These are phyloP conservation scores for Yamadazyma sp. DNA, from an alignment of 1,139 yeast species.

Conservation along the genomic window DNA sequence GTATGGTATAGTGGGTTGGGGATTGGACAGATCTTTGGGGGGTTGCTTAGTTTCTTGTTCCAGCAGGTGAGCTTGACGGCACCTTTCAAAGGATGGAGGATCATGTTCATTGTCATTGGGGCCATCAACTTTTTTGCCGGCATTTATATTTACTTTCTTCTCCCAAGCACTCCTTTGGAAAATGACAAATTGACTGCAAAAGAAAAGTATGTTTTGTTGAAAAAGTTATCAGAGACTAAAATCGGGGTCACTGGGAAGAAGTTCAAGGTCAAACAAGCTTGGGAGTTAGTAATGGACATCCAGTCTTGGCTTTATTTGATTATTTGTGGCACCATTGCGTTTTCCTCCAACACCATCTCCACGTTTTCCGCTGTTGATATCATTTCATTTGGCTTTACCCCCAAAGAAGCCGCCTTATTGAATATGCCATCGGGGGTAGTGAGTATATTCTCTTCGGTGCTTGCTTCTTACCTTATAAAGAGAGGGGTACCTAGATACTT, in stretches of 20 bases:
- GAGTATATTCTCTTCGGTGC: slow-evolving; percentile 11
- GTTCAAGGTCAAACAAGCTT: slow-evolving; percentile 42
- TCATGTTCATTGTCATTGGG: slow-evolving; percentile 38
- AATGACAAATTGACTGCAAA: slow-evolving; percentile 34
- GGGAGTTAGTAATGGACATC: slow-evolving; percentile 47
- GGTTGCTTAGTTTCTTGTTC: slow-evolving; percentile 38
- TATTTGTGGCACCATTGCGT: slow-evolving; percentile 24
- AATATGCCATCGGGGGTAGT: slow-evolving; percentile 19
- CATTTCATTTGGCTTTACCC: slow-evolving; percentile 29
- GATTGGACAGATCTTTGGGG: slow-evolving; percentile 38
- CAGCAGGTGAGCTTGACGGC: slow-evolving; percentile 29
- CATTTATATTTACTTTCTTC: slow-evolving; percentile 21
- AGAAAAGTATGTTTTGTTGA: slow-evolving; percentile 30
- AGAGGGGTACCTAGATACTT: slow-evolving; percentile 18
- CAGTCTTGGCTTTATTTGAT: slow-evolving; percentile 44
- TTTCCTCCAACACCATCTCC: slow-evolving; percentile 45
- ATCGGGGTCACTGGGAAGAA: slow-evolving; percentile 45
- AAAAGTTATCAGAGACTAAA: slow-evolving; percentile 18
- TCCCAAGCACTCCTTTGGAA: slow-evolving; percentile 28
- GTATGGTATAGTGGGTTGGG: slow-evolving; percentile 43
- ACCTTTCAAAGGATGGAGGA: slow-evolving; percentile 33
- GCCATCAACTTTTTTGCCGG: slow-evolving; percentile 33
- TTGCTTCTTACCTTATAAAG: slow-evolving; percentile 16
- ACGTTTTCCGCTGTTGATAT: slow-evolving; percentile 44
- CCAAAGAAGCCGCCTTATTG: slow-evolving; percentile 15